Conservation (phyloP, 179 eudicot genomes). For the Sideroxylon spinosum region DNA sequence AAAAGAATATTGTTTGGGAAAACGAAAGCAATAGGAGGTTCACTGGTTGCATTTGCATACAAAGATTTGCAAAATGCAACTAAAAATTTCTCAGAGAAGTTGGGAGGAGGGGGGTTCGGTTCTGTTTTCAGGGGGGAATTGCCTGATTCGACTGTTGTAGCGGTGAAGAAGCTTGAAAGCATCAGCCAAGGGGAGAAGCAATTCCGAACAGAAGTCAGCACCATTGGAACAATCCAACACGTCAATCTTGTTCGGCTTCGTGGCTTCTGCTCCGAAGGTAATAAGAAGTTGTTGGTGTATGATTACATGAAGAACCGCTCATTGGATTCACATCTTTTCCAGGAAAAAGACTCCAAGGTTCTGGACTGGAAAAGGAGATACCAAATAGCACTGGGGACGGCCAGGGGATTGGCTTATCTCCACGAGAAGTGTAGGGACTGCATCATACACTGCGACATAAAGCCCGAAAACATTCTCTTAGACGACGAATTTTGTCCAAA, state of each 20-base stretch:
- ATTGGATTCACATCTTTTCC: slow-evolving; percentile 49
- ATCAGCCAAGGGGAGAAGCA: slow-evolving; percentile 65
- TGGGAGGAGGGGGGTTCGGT: slow-evolving; percentile 69
- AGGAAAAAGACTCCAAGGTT: slow-evolving; percentile 7
- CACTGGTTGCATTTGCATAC: slow-evolving; percentile 44
- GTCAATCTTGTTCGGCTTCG: slow-evolving; percentile 61
- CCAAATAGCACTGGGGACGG: slow-evolving; percentile 56
- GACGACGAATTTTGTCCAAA: slow-evolving; percentile 51
- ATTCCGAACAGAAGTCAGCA: slow-evolving; percentile 58
- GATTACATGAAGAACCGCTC: slow-evolving; percentile 66
- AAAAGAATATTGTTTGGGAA: slow-evolving; percentile 17
- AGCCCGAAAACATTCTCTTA: slow-evolving; percentile 65
- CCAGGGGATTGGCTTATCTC: slow-evolving; percentile 54
- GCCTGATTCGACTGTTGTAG: slow-evolving; percentile 48
- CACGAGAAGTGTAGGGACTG: slow-evolving; percentile 68
- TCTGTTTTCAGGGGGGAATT: slow-evolving; percentile 61
- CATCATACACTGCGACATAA: slow-evolving; percentile 72
- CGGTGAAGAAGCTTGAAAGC: slow-evolving; percentile 60
- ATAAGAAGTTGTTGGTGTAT: slow-evolving; percentile 48
- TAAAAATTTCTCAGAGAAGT: slow-evolving; percentile 55
- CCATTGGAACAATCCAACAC: slow-evolving; percentile 65
- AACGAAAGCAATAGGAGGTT: slow-evolving; percentile 38
- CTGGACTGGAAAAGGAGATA: slow-evolving; percentile 51
- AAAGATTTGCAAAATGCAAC: slow-evolving; percentile 51
- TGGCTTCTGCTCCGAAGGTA: slow-evolving; percentile 60